Evolutionary conservation across 169 alveolate genomes (phyloP).

Genomic region (Plasmodium relictum): DNA sequence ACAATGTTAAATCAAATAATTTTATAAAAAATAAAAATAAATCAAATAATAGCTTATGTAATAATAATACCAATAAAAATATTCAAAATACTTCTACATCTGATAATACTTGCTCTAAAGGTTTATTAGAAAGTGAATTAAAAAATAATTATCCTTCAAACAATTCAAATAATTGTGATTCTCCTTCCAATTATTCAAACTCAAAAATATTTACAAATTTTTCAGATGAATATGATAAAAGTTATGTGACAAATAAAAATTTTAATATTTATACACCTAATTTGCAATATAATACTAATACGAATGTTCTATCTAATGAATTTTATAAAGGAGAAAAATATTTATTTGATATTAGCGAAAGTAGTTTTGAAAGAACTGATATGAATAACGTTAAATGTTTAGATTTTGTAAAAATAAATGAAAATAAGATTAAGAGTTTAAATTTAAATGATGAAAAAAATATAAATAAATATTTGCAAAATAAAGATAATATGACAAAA

Average conservation of each 20-base stretch:
- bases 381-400: background rate
- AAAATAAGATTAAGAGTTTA: background rate
- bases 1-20: slow-evolving; percentile 18
- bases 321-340: background rate
- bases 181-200: slow-evolving; percentile 6
- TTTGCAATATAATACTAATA: background rate
- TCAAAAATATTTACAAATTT: slow-evolving; percentile 11
- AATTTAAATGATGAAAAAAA: background rate
- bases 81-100: slow-evolving; percentile 3
- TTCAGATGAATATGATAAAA: slow-evolving; percentile 9
- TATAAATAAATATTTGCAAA: slow-evolving; percentile 23
- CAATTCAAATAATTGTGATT: slow-evolving; percentile 25
- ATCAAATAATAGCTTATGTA: background rate
- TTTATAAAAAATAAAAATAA: slow-evolving; percentile 5
- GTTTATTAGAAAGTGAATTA: slow-evolving; percentile 4
- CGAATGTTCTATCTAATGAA: background rate
- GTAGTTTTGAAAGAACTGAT: background rate
- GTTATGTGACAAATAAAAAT: background rate
- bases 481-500: background rate
- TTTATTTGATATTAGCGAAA: slow-evolving; percentile 19
- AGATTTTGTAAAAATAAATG: background rate
- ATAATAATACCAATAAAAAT: slow-evolving; percentile 15
- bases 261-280: slow-evolving; percentile 5
- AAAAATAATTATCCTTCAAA: slow-evolving; percentile 33
- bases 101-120: slow-evolving; percentile 16